Conservation (phyloP, 2,329 filamentous ascomycete species). For the Fusarium sp. region DNA sequence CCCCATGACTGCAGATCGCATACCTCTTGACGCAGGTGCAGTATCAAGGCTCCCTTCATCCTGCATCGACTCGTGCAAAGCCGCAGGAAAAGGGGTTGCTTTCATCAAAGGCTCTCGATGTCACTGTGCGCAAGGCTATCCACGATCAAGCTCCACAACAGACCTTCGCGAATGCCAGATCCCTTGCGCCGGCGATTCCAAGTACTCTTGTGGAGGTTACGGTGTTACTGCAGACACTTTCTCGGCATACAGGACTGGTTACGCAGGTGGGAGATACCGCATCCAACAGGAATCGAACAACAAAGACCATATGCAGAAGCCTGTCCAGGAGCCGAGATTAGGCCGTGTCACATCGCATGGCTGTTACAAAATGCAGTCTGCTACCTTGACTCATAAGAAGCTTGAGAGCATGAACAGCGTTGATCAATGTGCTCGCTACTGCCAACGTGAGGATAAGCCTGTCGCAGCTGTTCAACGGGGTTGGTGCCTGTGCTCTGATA, state of each 20-base stretch:
- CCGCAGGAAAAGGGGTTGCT: neutral
- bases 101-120: neutral
- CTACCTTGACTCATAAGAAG: neutral
- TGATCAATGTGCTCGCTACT: neutral
- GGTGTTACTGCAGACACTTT: neutral
- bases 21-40: fast-evolving
- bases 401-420: neutral
- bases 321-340: neutral
- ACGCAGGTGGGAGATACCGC: neutral
- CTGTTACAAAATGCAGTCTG: neutral
- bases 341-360: neutral
- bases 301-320: neutral
- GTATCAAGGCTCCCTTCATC: neutral
- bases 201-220: neutral
- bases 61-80: neutral
- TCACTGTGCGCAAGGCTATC: constrained; percentile 2
- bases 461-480: neutral
- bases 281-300: neutral
- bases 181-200: neutral
- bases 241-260: neutral
- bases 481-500: neutral
- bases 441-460: neutral
- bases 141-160: neutral
- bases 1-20: neutral
- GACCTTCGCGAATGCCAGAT: neutral